A percentile compares a stretch with the other conserved stretches of the same genome.
Evolutionary conservation across 352 stramenopile genomes (phyloP).

Genomic region (Phytopythium boreale): DNA sequence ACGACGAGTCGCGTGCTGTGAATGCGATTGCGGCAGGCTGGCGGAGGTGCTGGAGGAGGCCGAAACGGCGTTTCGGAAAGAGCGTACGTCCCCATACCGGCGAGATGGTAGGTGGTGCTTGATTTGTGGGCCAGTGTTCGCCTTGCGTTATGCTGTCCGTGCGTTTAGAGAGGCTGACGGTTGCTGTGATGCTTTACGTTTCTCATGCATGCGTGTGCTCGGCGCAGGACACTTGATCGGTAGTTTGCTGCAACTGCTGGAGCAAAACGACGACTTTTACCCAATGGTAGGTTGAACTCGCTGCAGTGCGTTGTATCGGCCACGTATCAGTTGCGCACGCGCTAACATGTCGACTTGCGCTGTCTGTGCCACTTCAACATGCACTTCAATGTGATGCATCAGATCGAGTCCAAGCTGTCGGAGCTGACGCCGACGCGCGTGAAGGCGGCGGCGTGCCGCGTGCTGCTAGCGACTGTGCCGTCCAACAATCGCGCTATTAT

Average conservation of each 20-base stretch:
- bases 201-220: neutral
- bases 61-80: conserved; percentile 73
- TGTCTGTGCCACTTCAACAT: neutral
- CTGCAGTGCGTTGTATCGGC: neutral
- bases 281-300: conserved; percentile 37
- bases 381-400: conserved; percentile 15
- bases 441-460: conserved; percentile 63
- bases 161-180: neutral
- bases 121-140: neutral
- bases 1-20: neutral
- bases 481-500: conserved; percentile 76
- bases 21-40: conserved; percentile 34
- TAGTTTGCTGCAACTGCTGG: conserved; percentile 70
- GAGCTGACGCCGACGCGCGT: conserved; percentile 55
- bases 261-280: conserved; percentile 84
- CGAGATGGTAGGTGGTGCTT: conserved; percentile 49
- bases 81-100: conserved; percentile 62
- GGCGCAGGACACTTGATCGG: conserved; percentile 78
- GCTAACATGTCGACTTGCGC: conserved; percentile 1
- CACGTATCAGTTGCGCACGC: conserved; percentile 5
- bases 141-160: too few relatives aligned
- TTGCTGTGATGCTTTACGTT: conserved; percentile 2
- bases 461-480: conserved; percentile 72
- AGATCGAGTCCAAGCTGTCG: conserved; percentile 68
- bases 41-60: conserved; percentile 76